These are phyloP conservation scores for Teunomyces gatunensis DNA, from an alignment of 805 yeast species.

Conservation along the genomic window DNA sequence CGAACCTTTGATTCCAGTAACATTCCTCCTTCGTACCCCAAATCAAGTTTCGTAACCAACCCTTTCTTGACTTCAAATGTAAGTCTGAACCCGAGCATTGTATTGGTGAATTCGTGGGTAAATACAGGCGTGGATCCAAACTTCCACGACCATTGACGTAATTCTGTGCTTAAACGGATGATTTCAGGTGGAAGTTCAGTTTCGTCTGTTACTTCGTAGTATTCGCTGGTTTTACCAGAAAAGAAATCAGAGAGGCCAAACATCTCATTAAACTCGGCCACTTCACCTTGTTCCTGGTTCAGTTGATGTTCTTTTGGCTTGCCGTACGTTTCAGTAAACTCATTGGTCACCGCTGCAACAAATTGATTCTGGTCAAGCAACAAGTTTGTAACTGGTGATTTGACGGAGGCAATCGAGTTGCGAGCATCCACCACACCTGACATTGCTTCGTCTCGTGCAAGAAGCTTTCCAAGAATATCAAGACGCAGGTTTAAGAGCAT, in stretches of 20 bases:
- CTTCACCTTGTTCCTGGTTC: constrained; percentile 7
- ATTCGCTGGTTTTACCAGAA: constrained; percentile 7
- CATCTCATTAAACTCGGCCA: constrained; percentile 29
- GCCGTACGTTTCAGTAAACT: constrained; percentile 38
- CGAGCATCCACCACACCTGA: constrained; percentile 44
- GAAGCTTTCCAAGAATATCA: constrained; percentile 53
- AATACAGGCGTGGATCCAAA: constrained; percentile 78
- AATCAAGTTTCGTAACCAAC: constrained; percentile 24
- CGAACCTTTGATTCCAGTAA: constrained; percentile 9
- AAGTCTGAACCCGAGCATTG: constrained; percentile 29
- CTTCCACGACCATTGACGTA: constrained; percentile 69
- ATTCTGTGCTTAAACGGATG: constrained; percentile 31
- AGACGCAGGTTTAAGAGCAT: constrained; percentile 75
- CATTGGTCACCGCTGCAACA: constrained; percentile 38
- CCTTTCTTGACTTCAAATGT: constrained; percentile 48
- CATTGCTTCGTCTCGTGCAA: constrained; percentile 45
- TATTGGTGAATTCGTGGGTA: constrained; percentile 44
- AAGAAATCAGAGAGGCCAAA: constrained; percentile 32
- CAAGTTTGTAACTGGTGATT: constrained; percentile 74
- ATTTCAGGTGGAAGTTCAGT: constrained; percentile 41
- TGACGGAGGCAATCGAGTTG: constrained; percentile 70
- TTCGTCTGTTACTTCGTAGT: constrained; percentile 20
- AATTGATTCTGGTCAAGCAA: constrained; percentile 46
- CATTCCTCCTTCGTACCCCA: constrained; percentile 10
- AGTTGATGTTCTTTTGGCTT: neutral